Evolutionary conservation across 176 grass and related monocot genomes (phyloP).

Genomic region (Triticum aestivum): DNA sequence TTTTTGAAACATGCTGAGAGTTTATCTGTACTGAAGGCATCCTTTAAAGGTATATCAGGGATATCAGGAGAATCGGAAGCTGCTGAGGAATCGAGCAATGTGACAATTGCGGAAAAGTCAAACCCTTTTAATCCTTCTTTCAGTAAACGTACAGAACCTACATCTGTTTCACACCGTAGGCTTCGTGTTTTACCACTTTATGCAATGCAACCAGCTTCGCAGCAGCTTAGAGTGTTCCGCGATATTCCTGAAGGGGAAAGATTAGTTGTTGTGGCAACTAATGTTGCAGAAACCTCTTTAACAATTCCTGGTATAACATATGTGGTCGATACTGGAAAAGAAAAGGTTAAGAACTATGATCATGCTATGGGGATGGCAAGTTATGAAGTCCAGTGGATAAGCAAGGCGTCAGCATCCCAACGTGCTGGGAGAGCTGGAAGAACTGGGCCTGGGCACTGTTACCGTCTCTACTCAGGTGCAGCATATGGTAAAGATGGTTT

Average conservation of each 20-base stretch:
- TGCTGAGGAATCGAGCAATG: conserved; percentile 7
- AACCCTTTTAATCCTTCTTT: conserved; percentile 12
- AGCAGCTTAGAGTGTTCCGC: conserved; percentile 69
- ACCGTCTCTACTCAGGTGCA: conserved; percentile 74
- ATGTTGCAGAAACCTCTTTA: conserved; percentile 93
- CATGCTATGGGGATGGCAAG: conserved; percentile 63
- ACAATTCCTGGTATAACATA: conserved; percentile 92
- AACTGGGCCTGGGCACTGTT: conserved; percentile 89
- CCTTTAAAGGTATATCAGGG: conserved; percentile 60
- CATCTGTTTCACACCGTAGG: conserved; percentile 9
- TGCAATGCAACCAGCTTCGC: conserved; percentile 79
- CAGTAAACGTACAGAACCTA: conserved; percentile 21
- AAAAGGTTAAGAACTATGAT: conserved; percentile 84
- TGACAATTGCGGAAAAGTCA: conserved; percentile 20
- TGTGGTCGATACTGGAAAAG: conserved; percentile 89
- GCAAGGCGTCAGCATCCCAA: conserved; percentile 86
- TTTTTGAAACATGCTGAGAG: conserved; percentile 51
- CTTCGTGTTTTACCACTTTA: conserved; percentile 69
- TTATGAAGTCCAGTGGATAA: conserved; percentile 91
- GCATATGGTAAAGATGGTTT: conserved; percentile 83
- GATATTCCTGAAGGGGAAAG: conserved; percentile 70
- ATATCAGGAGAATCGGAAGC: conserved; percentile 23
- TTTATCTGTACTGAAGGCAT: conserved; percentile 61
- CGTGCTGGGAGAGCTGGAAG: conserved; percentile 84
- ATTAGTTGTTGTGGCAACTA: conserved; percentile 88